Evolutionary conservation across 768 basidiomycete genomes (phyloP).

Genomic region (Boletus speciosus): DNA sequence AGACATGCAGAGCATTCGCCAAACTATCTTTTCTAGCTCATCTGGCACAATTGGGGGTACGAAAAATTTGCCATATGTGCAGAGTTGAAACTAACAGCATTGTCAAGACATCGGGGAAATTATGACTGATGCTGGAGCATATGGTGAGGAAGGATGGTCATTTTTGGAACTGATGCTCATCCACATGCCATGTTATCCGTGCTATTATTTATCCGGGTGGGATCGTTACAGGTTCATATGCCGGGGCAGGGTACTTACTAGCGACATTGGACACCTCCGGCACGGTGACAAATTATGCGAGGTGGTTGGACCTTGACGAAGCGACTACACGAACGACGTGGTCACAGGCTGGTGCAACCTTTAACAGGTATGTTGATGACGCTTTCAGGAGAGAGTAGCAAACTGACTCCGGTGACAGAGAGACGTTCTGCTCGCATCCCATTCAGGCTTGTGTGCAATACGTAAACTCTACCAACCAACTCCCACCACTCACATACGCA

Average conservation of each 20-base stretch:
- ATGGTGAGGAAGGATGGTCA: constrained; percentile 41
- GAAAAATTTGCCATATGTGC: not conserved
- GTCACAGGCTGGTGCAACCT: constrained; percentile 47
- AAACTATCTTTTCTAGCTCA: constrained; percentile 54
- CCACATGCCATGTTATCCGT: not conserved
- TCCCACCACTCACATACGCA: constrained; percentile 44
- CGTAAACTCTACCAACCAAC: constrained; percentile 33
- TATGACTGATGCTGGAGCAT: constrained; percentile 53
- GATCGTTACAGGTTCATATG: constrained; percentile 55
- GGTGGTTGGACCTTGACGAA: constrained; percentile 70
- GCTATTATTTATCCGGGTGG: not conserved
- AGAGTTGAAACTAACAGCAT: not conserved
- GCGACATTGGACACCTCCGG: constrained; percentile 44
- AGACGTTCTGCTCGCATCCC: constrained; percentile 68
- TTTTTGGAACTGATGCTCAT: not conserved
- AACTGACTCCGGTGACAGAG: constrained; percentile 26
- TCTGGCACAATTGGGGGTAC: constrained; percentile 59
- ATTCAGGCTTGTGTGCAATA: constrained; percentile 60
- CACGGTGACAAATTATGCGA: constrained; percentile 41
- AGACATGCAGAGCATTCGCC: constrained; percentile 51
- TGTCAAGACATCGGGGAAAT: constrained; percentile 51
- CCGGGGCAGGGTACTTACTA: constrained; percentile 60
- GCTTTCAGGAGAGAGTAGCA: not conserved
- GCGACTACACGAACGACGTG: constrained; percentile 57
- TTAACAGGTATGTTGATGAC: constrained; percentile 42